A percentile compares a stretch with the other conserved stretches of the same genome.
Evolutionary conservation across 2,329 filamentous ascomycete species (phyloP).

Genomic region (Epicoccum sorghinum): DNA sequence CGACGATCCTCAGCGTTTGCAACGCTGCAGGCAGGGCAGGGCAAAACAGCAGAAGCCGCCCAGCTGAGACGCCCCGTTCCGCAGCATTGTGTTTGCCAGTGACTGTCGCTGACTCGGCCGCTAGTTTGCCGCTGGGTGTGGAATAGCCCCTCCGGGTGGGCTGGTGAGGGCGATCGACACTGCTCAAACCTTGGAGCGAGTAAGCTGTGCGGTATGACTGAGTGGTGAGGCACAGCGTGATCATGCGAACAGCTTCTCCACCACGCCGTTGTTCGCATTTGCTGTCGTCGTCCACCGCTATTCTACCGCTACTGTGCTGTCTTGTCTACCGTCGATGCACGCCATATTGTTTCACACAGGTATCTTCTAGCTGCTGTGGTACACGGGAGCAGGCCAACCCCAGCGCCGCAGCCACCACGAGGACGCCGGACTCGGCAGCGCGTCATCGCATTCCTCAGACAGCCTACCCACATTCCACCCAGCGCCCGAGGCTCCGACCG

Average conservation of each 20-base stretch:
- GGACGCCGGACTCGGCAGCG: constrained; percentile 11
- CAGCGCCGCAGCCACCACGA: constrained; percentile 20
- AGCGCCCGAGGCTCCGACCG: constrained; percentile 19
- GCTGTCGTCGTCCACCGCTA: neutral
- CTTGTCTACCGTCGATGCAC: too few relatives aligned
- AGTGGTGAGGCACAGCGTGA: neutral
- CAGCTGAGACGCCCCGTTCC: constrained; percentile 12
- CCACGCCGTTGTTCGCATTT: neutral
- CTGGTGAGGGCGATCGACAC: constrained; percentile 15
- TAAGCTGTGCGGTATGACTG: neutral
- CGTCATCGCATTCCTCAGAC: constrained; percentile 17
- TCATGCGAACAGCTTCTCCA: neutral
- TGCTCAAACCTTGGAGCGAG: constrained; percentile 8
- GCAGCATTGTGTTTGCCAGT: constrained; percentile 5
- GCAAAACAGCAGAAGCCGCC: neutral
- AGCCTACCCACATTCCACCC: constrained; percentile 17
- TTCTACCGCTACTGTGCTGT: neutral
- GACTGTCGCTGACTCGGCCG: constrained; percentile 7
- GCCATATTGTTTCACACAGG: too few relatives aligned
- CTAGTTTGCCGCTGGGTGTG: constrained; percentile 13
- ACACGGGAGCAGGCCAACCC: neutral
- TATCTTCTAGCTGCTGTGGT: too few relatives aligned
- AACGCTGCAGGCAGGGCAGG: neutral
- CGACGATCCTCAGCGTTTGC: constrained; percentile 2
- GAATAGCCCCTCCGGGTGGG: constrained; percentile 14